Conservation (phyloP, 306 rosid species). For the Cyamopsis tetragonoloba region DNA sequence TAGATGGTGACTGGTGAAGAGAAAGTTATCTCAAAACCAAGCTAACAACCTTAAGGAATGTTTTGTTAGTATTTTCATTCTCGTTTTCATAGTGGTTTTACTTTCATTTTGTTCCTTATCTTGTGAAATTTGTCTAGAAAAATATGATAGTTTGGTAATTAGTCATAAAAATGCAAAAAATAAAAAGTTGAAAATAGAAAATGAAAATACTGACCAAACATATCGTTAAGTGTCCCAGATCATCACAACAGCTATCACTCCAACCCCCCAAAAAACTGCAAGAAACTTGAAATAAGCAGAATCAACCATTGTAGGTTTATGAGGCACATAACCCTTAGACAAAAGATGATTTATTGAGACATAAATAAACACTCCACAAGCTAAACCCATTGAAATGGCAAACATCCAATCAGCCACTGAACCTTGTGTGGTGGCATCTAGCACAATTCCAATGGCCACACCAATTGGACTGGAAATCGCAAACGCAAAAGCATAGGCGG, state of each 20-base stretch:
- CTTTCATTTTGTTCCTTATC: too few species aligned
- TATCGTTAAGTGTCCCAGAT: slow-evolving; percentile 84
- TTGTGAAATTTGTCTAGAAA: too few species aligned
- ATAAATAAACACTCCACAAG: slow-evolving; percentile 83
- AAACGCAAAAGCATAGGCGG: slow-evolving; percentile 59
- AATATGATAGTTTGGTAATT: too few species aligned
- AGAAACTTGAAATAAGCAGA: slow-evolving; percentile 45
- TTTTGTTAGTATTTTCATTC: too few species aligned
- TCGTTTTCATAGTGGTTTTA: too few species aligned
- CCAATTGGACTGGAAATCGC: slow-evolving; percentile 84
- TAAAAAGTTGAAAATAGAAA: too few species aligned
- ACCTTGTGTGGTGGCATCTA: slow-evolving; percentile 76
- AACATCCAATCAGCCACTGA: slow-evolving; percentile 68
- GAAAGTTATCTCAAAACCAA: not conserved
- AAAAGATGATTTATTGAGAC: slow-evolving; percentile 71
- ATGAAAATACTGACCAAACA: too few species aligned
- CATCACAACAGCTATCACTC: slow-evolving; percentile 76
- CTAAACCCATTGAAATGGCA: slow-evolving; percentile 72
- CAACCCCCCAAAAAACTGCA: slow-evolving; percentile 64
- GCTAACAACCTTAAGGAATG: slow-evolving; percentile 33
- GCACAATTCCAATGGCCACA: slow-evolving; percentile 59
- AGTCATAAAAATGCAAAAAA: too few species aligned
- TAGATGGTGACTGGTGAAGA: not conserved
- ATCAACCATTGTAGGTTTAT: slow-evolving; percentile 32
- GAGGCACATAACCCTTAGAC: slow-evolving; percentile 56